A percentile compares a stretch with the other conserved stretches of the same genome.
phyloP scores from a whole-genome alignment of 306 rosid species.

The Ziziphus jujuba region DNA sequence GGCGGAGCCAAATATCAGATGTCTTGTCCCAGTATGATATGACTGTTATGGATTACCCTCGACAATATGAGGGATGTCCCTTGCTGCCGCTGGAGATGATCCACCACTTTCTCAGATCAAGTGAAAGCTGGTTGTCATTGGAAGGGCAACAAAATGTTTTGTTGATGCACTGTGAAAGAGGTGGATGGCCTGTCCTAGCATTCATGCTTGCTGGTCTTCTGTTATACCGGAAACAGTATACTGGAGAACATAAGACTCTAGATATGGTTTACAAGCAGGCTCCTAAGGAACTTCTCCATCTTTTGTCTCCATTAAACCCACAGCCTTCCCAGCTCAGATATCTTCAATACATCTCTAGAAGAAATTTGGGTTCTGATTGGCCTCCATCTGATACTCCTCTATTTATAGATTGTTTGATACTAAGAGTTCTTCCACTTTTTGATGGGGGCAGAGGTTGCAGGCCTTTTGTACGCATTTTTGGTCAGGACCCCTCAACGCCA shows the following conservation, averaged over 20 bases:
- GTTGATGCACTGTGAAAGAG: constrained; percentile 96
- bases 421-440: constrained; percentile 76
- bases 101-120: constrained; percentile 95
- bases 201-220: constrained; percentile 96
- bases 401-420: constrained; percentile 78
- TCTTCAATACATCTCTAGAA: constrained; percentile 90
- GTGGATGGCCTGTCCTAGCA: constrained; percentile 99
- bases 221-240: constrained; percentile 82
- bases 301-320: constrained; percentile 79
- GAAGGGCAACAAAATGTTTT: constrained; percentile 92
- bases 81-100: constrained; percentile 91
- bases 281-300: constrained; percentile 81
- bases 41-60: constrained; percentile 99
- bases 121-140: constrained; percentile 97
- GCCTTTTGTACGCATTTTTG: constrained; percentile 76
- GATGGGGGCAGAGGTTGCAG: constrained; percentile 80
- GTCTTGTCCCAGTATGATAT: constrained; percentile 87
- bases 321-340: constrained; percentile 98
- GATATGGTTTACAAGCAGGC: constrained; percentile 99
- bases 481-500: constrained; percentile 81
- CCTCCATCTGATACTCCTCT: constrained; percentile 89
- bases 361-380: constrained; percentile 87
- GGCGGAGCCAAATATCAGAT: constrained; percentile 72
- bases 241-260: constrained; percentile 92
- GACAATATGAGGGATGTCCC: constrained; percentile 86